Conservation (phyloP, 441 rosid genomes). For the Pelargonium fulgidum region DNA sequence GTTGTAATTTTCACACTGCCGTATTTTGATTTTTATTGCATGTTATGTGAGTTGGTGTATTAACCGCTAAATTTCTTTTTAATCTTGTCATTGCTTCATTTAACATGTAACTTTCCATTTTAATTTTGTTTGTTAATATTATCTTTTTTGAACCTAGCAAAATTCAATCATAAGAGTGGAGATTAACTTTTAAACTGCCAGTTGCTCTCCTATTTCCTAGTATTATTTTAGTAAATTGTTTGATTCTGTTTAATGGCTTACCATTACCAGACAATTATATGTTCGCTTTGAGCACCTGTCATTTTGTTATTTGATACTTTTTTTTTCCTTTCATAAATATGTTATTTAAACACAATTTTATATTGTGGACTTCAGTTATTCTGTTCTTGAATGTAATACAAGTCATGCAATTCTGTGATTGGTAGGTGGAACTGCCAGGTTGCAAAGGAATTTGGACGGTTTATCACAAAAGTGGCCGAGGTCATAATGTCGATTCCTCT, state of each 20-base stretch:
- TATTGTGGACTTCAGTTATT: neutral
- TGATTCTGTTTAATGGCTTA: neutral
- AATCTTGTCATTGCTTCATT: too few species aligned
- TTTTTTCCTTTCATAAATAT: too few species aligned
- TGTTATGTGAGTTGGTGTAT: too few species aligned
- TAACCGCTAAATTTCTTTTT: too few species aligned
- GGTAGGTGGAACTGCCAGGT: conserved; percentile 92
- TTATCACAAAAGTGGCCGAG: conserved; percentile 86
- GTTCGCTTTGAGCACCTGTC: too few species aligned
- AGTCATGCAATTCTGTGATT: conserved; percentile 11
- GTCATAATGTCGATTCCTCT: conserved; percentile 65
- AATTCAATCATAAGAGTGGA: conserved; percentile 1
- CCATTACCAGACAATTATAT: too few species aligned
- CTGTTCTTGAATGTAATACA: neutral
- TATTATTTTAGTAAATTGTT: neutral
- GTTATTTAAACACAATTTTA: too few species aligned
- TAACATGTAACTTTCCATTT: too few species aligned
- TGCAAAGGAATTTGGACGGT: conserved; percentile 99
- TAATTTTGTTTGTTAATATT: too few species aligned
- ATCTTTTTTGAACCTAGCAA: neutral
- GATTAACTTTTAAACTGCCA: neutral
- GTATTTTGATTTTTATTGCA: too few species aligned
- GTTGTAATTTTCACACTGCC: too few species aligned
- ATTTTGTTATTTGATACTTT: too few species aligned
- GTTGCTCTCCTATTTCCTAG: neutral